These are phyloP conservation scores for Clonostachys solani DNA, from an alignment of 2,329 filamentous ascomycete species.

Conservation along the genomic window DNA sequence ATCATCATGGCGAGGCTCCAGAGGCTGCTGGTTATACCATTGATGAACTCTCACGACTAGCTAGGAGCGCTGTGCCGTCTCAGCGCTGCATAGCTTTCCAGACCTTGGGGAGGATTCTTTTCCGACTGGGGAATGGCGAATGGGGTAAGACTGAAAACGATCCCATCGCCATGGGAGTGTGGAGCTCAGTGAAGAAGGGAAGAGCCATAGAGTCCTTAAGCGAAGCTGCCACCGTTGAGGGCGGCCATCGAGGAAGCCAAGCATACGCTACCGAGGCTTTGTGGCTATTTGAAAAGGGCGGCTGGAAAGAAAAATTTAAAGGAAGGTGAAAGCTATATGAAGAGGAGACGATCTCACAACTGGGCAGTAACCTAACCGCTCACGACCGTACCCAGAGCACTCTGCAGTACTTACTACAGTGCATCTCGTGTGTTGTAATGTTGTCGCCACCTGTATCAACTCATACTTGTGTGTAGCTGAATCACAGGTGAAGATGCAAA, in stretches of 20 bases:
- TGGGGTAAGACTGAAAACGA: conserved; percentile 57
- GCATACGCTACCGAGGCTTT: conserved; percentile 86
- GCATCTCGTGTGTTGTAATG: no score
- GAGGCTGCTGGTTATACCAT: conserved; percentile 94
- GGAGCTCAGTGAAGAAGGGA: conserved; percentile 73
- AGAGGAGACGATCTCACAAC: no score
- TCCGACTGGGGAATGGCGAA: conserved; percentile 70
- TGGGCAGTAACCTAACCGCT: no score
- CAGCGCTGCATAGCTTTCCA: conserved; percentile 92
- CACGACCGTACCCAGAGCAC: no score
- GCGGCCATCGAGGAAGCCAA: conserved; percentile 72
- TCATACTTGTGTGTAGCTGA: no score
- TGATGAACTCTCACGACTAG: conserved; percentile 75
- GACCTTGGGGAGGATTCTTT: conserved; percentile 81
- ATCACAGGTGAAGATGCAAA: no score
- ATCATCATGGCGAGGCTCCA: conserved; percentile 90
- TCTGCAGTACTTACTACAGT: no score
- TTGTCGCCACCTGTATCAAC: no score
- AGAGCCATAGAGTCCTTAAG: conserved; percentile 72
- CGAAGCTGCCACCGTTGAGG: conserved; percentile 66
- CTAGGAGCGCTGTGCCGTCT: conserved; percentile 75
- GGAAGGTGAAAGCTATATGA: conserved; percentile 37
- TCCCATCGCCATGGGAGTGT: conserved; percentile 72
- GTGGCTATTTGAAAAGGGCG: conserved; percentile 76
- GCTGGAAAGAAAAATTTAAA: conserved; percentile 60